phyloP scores from a whole-genome alignment of 2,329 filamentous ascomycete genomes.

The Coniosporium tulheliwenetii region DNA sequence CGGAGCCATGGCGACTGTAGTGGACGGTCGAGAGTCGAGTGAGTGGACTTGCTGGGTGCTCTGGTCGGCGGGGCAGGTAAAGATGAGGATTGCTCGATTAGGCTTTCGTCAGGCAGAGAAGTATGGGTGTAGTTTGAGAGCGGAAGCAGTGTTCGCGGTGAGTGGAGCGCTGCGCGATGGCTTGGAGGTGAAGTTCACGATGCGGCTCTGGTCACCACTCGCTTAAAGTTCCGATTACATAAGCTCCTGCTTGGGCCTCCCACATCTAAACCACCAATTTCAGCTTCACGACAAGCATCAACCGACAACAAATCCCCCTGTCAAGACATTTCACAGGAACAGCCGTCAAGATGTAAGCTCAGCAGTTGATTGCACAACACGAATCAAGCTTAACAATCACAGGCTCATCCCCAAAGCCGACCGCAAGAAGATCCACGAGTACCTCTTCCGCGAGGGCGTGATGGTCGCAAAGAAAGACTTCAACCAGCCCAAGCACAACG shows the following conservation, averaged over 20 bases:
- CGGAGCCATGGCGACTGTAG: conserved; percentile 31
- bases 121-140: not conserved
- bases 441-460: conserved; percentile 76
- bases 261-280: not conserved
- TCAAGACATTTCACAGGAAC: not conserved
- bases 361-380: not conserved
- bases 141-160: not conserved
- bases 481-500: conserved; percentile 93
- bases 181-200: not conserved
- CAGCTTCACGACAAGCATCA: not conserved
- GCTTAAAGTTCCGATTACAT: not conserved
- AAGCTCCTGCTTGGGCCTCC: not conserved
- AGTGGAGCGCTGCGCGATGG: not conserved
- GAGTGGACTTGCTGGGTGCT: not conserved
- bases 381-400: conserved; percentile 6
- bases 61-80: too few species aligned
- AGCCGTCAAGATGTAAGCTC: conserved; percentile 27
- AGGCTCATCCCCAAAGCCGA: conserved; percentile 99
- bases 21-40: not conserved
- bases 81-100: too few species aligned
- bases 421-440: conserved; percentile 99
- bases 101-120: too few species aligned
- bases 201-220: not conserved
- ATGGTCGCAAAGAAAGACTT: conserved; percentile 99
- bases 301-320: not conserved